Evolutionary conservation across 305 asterid species (phyloP).

Genomic region (Fraxinus baroniana): DNA sequence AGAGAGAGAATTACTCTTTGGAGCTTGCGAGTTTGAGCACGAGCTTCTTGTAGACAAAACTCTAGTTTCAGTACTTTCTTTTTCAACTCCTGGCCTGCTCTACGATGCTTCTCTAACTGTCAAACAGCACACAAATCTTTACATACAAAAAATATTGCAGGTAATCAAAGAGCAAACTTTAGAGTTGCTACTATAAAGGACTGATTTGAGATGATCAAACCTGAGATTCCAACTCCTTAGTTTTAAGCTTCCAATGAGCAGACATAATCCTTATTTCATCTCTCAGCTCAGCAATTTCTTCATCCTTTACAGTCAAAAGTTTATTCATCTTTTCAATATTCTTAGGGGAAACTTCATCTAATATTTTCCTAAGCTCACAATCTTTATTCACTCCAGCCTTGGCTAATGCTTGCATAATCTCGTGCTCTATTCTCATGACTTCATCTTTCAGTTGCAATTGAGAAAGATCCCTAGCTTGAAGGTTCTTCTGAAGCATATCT

Average conservation of each 20-base stretch:
- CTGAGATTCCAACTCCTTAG: slow-evolving; percentile 81
- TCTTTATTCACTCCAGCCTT: slow-evolving; percentile 64
- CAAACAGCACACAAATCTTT: neutral
- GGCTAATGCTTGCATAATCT: slow-evolving; percentile 70
- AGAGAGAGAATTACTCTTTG: slow-evolving; percentile 56
- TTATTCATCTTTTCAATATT: slow-evolving; percentile 57
- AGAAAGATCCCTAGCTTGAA: slow-evolving; percentile 64
- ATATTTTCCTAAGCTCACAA: slow-evolving; percentile 59
- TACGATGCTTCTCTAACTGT: slow-evolving; percentile 65
- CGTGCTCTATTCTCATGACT: slow-evolving; percentile 72
- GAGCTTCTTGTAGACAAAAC: slow-evolving; percentile 75
- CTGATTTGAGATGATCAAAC: slow-evolving; percentile 25
- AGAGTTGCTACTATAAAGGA: neutral
- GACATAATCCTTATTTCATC: slow-evolving; percentile 80
- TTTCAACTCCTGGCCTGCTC: slow-evolving; percentile 75
- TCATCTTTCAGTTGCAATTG: slow-evolving; percentile 80
- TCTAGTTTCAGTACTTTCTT: slow-evolving; percentile 66
- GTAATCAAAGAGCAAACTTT: neutral
- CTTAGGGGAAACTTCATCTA: slow-evolving; percentile 74
- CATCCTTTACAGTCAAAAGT: slow-evolving; percentile 64
- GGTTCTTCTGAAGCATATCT: slow-evolving; percentile 77
- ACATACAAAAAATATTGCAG: neutral
- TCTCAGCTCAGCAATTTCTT: slow-evolving; percentile 67
- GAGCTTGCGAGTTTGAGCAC: slow-evolving; percentile 75
- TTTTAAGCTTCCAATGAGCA: slow-evolving; percentile 84